Evolutionary conservation across 805 yeast genomes (phyloP).

Genomic region (Myxozyma mucilagina): DNA sequence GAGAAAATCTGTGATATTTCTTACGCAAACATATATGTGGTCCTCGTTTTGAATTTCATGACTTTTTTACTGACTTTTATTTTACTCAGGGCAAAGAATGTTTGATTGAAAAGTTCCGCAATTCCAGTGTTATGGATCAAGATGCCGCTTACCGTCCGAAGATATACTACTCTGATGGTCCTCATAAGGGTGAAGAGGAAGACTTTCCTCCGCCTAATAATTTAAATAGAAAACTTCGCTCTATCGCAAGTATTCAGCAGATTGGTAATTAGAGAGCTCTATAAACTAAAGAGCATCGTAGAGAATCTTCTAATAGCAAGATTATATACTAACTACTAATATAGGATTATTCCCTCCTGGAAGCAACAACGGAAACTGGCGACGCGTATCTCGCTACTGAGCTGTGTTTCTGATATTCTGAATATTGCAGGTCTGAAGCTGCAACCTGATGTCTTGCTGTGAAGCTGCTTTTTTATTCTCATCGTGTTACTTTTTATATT

Average conservation of each 20-base stretch:
- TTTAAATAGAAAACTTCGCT: constrained; percentile 40
- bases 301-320: background rate
- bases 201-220: constrained; percentile 46
- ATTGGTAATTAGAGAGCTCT: constrained; percentile 33
- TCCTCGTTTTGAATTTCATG: background rate
- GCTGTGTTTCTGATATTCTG: background rate
- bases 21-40: constrained; percentile 49
- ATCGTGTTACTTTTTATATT: background rate
- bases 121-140: constrained; percentile 53
- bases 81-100: constrained; percentile 48
- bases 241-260: constrained; percentile 40
- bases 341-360: constrained; percentile 31
- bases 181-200: constrained; percentile 46
- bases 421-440: background rate
- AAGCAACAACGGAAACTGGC: constrained; percentile 29
- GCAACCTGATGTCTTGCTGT: background rate
- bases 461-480: background rate
- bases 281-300: background rate
- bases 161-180: constrained; percentile 50
- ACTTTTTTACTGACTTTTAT: background rate
- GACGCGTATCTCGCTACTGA: constrained; percentile 18
- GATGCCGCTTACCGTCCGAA: constrained; percentile 51
- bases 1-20: constrained; percentile 54
- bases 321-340: background rate
- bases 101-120: constrained; percentile 51